Evolutionary conservation across 306 rosid genomes (phyloP), one percentile per base, ranked within the genome.

Genomic region (Ochetophila trinervis): DNA sequence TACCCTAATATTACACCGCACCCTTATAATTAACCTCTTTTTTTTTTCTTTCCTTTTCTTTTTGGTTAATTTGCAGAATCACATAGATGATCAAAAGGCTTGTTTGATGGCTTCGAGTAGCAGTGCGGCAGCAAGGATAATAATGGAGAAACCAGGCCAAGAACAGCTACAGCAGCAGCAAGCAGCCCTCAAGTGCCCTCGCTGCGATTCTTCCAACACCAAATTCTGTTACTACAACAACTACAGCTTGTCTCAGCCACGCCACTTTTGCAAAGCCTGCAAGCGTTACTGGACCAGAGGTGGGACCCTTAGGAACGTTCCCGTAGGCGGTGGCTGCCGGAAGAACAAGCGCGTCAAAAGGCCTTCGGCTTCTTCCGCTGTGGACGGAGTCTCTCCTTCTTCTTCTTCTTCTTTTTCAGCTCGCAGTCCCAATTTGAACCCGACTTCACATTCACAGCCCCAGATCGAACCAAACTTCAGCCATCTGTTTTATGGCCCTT

Each of bases 241-340:
- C 76, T 93, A 93, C 74, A 93, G 95, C 76, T 68, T 93, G 69
- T 89, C 98, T 15, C 98, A 93, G 76, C 98, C 98, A 4, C 66
- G 98, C 30, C 94, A 93, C 80, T 93, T 93, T 69, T 93, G 98
- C 83, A 93, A 93, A 81, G 90, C 98, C 73, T 93, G 98, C 79
- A 93, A 93, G 73, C 81, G 98, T 19, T 93, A 93, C 68, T 93
- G 98, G 98, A 93, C 98, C 23, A 74, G 93, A 71, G 98, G 97
- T 7, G 98, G 98, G 11, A 93, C 98, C 51, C 83, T 93, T 23
- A 75, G 98, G 13, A 93, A 89, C 53, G 95, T 93, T 18, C 98
- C 98, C 5, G 98, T 87, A 0, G 98, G 98, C 2, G 98, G 98
- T 1, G 96, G 95, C 0, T 93, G 85, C 75, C 71, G 97, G 30